Base-by-base conservation (phyloP, 192 early-diverging fungal genomes). In the Gamsiella multidivaricata region DNA sequence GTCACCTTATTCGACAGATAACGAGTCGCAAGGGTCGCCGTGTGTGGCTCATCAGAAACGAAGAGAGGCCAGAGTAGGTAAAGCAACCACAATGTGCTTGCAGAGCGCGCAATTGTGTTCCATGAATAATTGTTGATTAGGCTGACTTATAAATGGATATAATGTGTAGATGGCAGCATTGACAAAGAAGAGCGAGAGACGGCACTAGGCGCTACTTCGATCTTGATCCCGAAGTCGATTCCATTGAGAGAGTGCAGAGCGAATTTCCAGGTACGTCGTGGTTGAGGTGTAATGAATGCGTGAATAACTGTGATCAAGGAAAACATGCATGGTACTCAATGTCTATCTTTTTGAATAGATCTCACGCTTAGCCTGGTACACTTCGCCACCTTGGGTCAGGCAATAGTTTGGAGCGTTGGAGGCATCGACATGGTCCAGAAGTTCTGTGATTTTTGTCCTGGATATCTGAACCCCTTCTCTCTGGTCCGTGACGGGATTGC, bases 401-500 rank as follows among this genome's bases (percentile, higher is more conserved):
- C 2, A 9, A 28, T 52, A 6, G 3, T 1, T 3, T 63, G 49
- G 47, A 28, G 10, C 20, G 49, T 63, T 2, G 34, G 26, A 5
- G 61, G 14, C n/a, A 52, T 5, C 1, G 49, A 63, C 14, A 50
- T 63, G 28, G 25, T 65, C 1, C 14, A 65, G 33, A 31, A 23
- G 12, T 65, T 65, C 18, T 25, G 9, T 2, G 52, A 65, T 1
- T 65, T 65, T 15, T 39, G 63, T 32, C 0, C 26, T 20, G 50
- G 5, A 33, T 54, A 65, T 15, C 12, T 33, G 22, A 39, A 51
- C 14, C 63, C 63, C 0, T 65, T 32, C 26, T 57, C 45, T 7
- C 10, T 67, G n/a, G 42, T 43, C 32, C 65, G n/a, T 15, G 54
- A 67, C 11, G 42, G 54, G 12, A 49, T 67, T 36, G 65, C 65